Base-by-base conservation (phyloP, 1,284 basidiomycete genomes). In the Fistulina hepatica region DNA sequence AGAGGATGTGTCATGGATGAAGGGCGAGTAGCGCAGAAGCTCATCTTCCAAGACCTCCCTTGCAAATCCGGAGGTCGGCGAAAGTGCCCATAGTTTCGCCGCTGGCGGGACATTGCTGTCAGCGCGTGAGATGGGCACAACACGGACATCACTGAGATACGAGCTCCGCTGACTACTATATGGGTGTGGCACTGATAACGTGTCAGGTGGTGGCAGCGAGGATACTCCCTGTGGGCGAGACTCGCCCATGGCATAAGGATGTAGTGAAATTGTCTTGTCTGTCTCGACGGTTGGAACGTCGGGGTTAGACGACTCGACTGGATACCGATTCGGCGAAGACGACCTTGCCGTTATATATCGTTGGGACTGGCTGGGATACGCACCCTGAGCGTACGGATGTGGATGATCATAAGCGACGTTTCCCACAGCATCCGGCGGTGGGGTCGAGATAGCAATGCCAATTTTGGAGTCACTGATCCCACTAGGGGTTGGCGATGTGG, bases 391-490 rank as follows among this genome's bases (percentile, higher is more conserved):
- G 50, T 80, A 80, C 2, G 75, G 73, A 53, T 79, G 76, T 21
- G 62, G 58, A 8, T 66, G 64, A 22, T 57, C 54, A 8, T 43
- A 38, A 9, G 36, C 45, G 32, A 43, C 49, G 32, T 26, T 53
- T 28, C 39, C 39, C 16, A 36, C 44, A 13, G 38, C 61, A 6
- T 67, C 66, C 3, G 61, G 56, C 0, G 69, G 67, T 3, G 79
- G 71, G 0, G 79, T 76, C 4, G 74, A 73, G 15, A 85, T 53
- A 5, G 81, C 82, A 39, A 84, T 72, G 3, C 81, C 81, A 6
- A 81, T 64, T 17, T 57, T 58, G 39, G 63, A 59, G 6, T 50
- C 57, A 16, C 44, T 50, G 5, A 36, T 39, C 23, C 44, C 41
- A 19, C 42, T 51, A 12, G 46, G 46, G 8, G 35, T 35, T 3